A percentile compares a stretch with the other conserved stretches of the same genome.
phyloP scores from a whole-genome alignment of 345 rosid species.

The Eucalyptus cloeziana region DNA sequence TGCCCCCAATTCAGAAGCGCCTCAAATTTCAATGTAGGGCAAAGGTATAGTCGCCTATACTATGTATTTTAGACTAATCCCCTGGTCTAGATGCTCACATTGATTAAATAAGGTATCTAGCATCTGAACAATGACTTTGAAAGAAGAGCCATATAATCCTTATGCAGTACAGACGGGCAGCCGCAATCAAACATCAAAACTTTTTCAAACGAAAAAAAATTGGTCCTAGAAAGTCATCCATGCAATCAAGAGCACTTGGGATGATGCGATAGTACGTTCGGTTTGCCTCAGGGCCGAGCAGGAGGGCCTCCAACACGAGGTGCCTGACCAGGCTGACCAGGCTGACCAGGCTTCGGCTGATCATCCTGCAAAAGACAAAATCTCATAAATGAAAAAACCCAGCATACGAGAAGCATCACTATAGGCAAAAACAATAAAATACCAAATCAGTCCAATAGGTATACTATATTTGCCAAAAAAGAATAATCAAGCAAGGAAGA shows the following conservation, averaged over 20 bases:
- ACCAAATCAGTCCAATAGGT: not conserved
- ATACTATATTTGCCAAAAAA: not conserved
- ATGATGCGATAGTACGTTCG: not conserved
- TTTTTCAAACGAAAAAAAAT: not conserved
- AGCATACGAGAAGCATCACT: not conserved
- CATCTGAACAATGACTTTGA: not conserved
- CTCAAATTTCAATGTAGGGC: not conserved
- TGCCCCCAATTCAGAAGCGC: not conserved
- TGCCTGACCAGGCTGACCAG: constrained; percentile 22
- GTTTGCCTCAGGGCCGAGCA: constrained; percentile 26
- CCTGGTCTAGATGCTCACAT: not conserved
- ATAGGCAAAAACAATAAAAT: not conserved
- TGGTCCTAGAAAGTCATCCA: not conserved
- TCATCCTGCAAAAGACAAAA: constrained; percentile 21
- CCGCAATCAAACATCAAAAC: not conserved
- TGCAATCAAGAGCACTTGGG: not conserved
- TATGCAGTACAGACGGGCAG: not conserved
- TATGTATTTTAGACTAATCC: not conserved
- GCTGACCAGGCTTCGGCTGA: constrained; percentile 4
- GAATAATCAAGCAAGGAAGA: not conserved
- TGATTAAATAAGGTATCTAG: not conserved
- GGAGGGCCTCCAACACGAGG: constrained; percentile 42
- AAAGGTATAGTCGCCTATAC: not conserved
- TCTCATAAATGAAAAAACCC: not conserved
- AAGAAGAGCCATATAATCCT: not conserved